phyloP scores from a whole-genome alignment of 305 asterid species.

The Petunia hybrid region DNA sequence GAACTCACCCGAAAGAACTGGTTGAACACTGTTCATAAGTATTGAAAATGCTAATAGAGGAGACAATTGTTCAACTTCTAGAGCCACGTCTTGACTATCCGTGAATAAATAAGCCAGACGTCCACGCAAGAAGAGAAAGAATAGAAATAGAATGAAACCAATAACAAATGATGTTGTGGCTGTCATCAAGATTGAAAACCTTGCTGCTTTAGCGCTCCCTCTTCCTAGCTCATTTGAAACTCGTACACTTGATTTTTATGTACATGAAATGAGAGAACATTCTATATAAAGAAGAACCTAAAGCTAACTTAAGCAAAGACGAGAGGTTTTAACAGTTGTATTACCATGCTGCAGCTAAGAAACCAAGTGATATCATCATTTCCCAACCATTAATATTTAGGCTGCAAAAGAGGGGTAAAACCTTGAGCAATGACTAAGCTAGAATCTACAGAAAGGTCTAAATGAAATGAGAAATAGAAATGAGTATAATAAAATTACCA shows the following conservation, averaged over 20 bases:
- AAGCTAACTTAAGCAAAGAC: not conserved
- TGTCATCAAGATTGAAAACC: constrained; percentile 54
- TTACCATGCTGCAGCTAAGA: constrained; percentile 80
- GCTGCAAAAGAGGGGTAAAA: constrained; percentile 44
- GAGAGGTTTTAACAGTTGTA: not conserved
- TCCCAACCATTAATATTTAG: constrained; percentile 72
- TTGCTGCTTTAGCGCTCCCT: constrained; percentile 54
- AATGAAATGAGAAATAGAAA: no score
- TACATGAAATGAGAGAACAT: not conserved
- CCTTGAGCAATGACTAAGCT: not conserved
- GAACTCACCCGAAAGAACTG: constrained; percentile 66
- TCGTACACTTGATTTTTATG: constrained; percentile 47
- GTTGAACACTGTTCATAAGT: constrained; percentile 72
- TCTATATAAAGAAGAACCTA: not conserved
- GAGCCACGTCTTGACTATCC: constrained; percentile 46
- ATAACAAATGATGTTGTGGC: constrained; percentile 52
- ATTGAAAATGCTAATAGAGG: constrained; percentile 69
- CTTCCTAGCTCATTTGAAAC: constrained; percentile 68
- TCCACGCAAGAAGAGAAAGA: constrained; percentile 61
- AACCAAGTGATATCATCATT: constrained; percentile 72
- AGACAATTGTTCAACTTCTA: constrained; percentile 57
- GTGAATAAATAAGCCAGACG: constrained; percentile 66
- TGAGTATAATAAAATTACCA: constrained; percentile 42
- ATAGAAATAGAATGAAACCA: constrained; percentile 51
- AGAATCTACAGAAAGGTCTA: not conserved